Conservation (phyloP, 345 rosid species). For the Salix brachista region DNA sequence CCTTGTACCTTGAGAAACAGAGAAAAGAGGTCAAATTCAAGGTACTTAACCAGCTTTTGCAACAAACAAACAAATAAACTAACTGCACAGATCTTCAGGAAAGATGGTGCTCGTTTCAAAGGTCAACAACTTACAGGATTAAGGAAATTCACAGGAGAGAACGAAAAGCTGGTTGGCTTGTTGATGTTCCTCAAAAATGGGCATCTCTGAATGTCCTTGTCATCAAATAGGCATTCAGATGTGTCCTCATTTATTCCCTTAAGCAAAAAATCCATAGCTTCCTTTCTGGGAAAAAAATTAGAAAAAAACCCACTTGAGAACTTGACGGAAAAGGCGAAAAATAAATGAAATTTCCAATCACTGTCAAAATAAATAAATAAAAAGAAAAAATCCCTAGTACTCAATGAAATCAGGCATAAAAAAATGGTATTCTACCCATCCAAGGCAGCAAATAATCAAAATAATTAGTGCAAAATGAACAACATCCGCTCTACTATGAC, state of each 20-base stretch:
- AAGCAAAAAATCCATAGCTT: constrained; percentile 42
- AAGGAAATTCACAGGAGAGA: constrained; percentile 47
- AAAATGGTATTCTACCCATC: too few species aligned
- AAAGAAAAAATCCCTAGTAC: too few species aligned
- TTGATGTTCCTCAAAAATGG: constrained; percentile 79
- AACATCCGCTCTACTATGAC: too few species aligned
- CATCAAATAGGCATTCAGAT: constrained; percentile 46
- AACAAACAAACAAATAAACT: background rate
- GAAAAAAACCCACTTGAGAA: background rate
- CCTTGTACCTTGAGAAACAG: constrained; percentile 37
- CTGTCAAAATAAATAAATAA: too few species aligned
- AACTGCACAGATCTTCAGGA: background rate
- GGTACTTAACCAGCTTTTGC: background rate
- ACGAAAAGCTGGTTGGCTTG: constrained; percentile 65
- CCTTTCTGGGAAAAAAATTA: background rate
- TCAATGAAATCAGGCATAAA: too few species aligned
- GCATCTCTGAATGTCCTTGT: constrained; percentile 52
- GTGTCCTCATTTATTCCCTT: constrained; percentile 39
- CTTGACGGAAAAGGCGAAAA: background rate
- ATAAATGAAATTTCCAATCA: background rate
- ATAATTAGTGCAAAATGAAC: too few species aligned
- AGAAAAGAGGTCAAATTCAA: background rate
- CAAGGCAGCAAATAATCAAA: too few species aligned
- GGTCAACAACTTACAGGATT: constrained; percentile 33
- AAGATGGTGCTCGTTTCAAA: background rate